Percentiles rank a stretch among this genome's conserved stretches.
Evolutionary conservation across 495 filamentous ascomycete genomes (phyloP).

Genomic region (Penicillium nucicola): DNA sequence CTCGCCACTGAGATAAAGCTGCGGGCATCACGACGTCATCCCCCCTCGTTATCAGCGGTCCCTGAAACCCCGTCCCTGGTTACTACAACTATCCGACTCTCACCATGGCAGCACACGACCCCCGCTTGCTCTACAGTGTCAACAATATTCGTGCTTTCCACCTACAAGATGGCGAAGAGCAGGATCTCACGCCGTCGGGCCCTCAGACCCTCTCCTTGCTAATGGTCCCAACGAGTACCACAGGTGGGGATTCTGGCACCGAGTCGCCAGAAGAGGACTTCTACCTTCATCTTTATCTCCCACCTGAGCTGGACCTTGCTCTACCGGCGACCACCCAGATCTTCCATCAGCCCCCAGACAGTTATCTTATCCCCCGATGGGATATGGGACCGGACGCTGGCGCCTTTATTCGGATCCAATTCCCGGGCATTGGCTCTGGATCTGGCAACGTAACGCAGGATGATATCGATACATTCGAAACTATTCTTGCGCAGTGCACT

Average conservation of each 20-base stretch:
- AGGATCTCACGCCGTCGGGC: constrained; percentile 75
- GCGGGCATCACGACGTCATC: constrained; percentile 14
- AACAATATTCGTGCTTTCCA: constrained; percentile 82
- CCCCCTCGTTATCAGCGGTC: constrained; percentile 14
- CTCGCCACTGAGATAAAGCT: too few species aligned
- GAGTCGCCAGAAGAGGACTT: constrained; percentile 76
- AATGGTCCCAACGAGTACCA: constrained; percentile 85
- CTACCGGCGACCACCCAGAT: constrained; percentile 92
- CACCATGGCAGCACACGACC: constrained; percentile 53
- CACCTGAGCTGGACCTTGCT: constrained; percentile 88
- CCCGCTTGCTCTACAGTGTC: constrained; percentile 79
- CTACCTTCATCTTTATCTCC: constrained; percentile 89
- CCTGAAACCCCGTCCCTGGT: background rate
- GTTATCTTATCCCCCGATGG: constrained; percentile 92
- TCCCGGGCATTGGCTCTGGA: constrained; percentile 66
- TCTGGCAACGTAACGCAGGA: constrained; percentile 72
- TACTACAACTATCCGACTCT: constrained; percentile 1
- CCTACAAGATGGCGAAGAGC: constrained; percentile 81
- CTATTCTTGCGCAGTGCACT: constrained; percentile 91
- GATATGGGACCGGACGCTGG: constrained; percentile 82
- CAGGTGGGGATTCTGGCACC: constrained; percentile 37
- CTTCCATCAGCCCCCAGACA: constrained; percentile 84
- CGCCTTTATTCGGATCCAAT: constrained; percentile 87
- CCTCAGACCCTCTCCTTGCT: constrained; percentile 85
- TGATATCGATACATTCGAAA: constrained; percentile 94